Conservation (phyloP, 192 early-diverging fungal genomes). For the Entomortierella beljakovae region DNA sequence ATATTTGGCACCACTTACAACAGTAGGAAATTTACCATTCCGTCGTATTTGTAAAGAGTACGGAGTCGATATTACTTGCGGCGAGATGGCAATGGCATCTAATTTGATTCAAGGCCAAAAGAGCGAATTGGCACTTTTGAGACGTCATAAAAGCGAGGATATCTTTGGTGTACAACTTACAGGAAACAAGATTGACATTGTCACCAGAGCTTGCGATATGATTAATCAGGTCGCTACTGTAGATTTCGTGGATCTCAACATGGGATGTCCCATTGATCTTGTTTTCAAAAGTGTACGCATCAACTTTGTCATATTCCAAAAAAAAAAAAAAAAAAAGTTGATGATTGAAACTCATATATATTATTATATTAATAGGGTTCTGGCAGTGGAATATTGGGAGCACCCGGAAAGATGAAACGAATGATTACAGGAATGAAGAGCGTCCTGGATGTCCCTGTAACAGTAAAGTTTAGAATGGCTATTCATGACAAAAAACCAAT, state of each 20-base stretch:
- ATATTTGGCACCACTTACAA: constrained; percentile 96
- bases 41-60: constrained; percentile 92
- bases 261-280: constrained; percentile 96
- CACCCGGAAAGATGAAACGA: constrained; percentile 73
- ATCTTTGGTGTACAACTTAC: constrained; percentile 95
- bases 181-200: constrained; percentile 66
- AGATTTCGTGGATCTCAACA: constrained; percentile 97
- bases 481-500: constrained; percentile 66
- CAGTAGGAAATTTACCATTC: constrained; percentile 98
- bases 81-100: constrained; percentile 89
- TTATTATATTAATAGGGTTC: constrained; percentile 63
- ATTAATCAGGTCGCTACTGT: constrained; percentile 75
- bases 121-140: constrained; percentile 84
- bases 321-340: neutral
- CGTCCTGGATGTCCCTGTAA: constrained; percentile 84
- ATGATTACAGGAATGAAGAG: constrained; percentile 80
- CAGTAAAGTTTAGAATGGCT: constrained; percentile 92
- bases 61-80: constrained; percentile 97
- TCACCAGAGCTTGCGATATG: constrained; percentile 76
- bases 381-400: constrained; percentile 85
- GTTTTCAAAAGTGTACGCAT: constrained; percentile 70
- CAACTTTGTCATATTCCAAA: neutral
- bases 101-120: constrained; percentile 78
- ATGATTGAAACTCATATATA: neutral
- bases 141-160: constrained; percentile 87